Evolutionary conservation across 2,329 filamentous ascomycete species (phyloP), one percentile per base, ranked within the genome.

Genomic region (Hysterium pulicare): DNA sequence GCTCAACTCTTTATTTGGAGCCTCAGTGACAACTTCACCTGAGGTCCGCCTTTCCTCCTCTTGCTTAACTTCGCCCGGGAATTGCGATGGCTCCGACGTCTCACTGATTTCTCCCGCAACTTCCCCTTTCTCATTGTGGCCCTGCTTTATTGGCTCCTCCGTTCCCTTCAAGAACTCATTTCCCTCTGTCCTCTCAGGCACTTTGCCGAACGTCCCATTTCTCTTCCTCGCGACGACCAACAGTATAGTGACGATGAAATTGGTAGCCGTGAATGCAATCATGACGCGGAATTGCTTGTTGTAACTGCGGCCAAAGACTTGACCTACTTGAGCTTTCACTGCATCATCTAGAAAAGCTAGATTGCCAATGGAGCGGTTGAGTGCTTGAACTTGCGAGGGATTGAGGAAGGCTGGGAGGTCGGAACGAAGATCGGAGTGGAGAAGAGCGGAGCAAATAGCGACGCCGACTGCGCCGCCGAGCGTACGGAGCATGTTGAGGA

Each of bases 401-500:
- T 39, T 47, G 5, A 65, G 48, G 19, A 62, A 53, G 1, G 16
- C 21, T 2, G 54, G 42, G 0, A 64, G 48, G 7, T 44, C 36
- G 21, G 45, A 28, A 5, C 39, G 46, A 2, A 59, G 46, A 4
- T 45, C 40, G 15, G 49, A 46, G 36, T 58, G 56, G 36, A 62
- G 58, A 6, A 64, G 48, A 0, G 60, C 59, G 3, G 57, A 53
- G 42, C 58, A 62, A 1, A 64, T 59, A 1, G 61, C 58, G 7
- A 65, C 51, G 16, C 57, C 61, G 3, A 64, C 46, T 38, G 53
- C 55, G 9, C 60, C 61, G 4, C 61, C 61, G 1, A 65, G 44
- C 2, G 58, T 63, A 5, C 59, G 55, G 36, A 60, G 39, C 59
- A 61, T 62, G 40, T 63, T 64, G 20, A 65, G 31, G 4, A 55